Evolutionary conservation across 179 eudicot genomes (phyloP).

Genomic region (Beta macrorhiza): DNA sequence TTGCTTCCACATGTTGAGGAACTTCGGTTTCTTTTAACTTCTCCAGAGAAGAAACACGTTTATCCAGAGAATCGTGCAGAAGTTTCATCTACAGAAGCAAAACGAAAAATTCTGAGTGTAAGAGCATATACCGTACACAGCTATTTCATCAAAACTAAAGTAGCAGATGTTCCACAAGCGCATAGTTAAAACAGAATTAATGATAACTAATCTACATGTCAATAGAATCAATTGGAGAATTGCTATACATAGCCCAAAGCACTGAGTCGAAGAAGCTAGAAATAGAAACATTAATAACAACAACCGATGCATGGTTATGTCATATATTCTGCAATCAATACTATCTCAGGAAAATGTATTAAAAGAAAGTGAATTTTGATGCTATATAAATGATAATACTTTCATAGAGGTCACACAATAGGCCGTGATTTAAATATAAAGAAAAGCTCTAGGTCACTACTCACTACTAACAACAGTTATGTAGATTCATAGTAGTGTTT

Average conservation of each 20-base stretch:
- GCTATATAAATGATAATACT: neutral
- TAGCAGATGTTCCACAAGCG: neutral
- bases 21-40: slow-evolving; percentile 52
- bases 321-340: no score
- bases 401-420: neutral
- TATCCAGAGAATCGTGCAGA: slow-evolving; percentile 57
- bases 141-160: neutral
- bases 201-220: neutral
- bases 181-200: neutral
- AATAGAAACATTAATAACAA: no score
- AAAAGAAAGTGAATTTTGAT: no score
- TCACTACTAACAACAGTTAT: neutral
- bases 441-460: neutral
- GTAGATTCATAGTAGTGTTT: neutral
- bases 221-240: neutral
- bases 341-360: no score
- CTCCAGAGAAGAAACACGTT: slow-evolving; percentile 63
- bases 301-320: no score
- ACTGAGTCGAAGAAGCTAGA: no score
- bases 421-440: neutral
- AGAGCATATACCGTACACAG: slow-evolving; percentile 3
- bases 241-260: no score
- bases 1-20: slow-evolving; percentile 45
- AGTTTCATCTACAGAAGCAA: slow-evolving; percentile 54
- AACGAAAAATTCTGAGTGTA: neutral